phyloP scores from a whole-genome alignment of 1,284 basidiomycete genomes.

The Phaffia rhodozyma region DNA sequence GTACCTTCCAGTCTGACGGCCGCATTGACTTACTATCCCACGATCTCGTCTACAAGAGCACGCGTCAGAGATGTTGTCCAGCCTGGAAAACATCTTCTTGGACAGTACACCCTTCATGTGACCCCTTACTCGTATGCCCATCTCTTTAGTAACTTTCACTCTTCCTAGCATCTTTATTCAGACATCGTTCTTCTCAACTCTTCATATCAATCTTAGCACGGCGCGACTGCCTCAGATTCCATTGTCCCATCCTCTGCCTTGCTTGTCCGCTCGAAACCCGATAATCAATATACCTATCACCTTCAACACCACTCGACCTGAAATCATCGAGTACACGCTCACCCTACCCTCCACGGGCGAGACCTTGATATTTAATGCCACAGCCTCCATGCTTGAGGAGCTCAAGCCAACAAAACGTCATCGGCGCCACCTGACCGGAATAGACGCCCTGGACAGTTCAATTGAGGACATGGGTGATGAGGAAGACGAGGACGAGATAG shows the following conservation, averaged over 20 bases:
- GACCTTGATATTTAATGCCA: constrained; percentile 5
- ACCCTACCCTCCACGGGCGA: neutral
- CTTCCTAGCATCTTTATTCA: no score
- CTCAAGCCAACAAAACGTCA: constrained; percentile 1
- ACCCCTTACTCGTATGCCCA: constrained; percentile 12
- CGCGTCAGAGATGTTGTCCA: constrained; percentile 4
- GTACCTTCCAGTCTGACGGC: constrained; percentile 3
- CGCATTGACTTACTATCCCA: constrained; percentile 13
- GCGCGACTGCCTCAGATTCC: constrained; percentile 4
- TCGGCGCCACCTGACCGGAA: neutral
- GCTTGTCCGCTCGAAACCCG: neutral
- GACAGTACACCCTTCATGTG: constrained; percentile 9
- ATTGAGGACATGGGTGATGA: constrained; percentile 3
- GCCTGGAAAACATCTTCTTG: constrained; percentile 12
- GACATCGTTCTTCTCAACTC: neutral
- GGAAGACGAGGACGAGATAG: constrained; percentile 5
- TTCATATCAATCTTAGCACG: neutral
- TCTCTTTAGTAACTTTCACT: no score
- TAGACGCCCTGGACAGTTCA: no score
- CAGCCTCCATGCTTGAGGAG: constrained; percentile 6
- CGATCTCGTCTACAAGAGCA: constrained; percentile 8
- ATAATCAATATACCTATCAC: constrained; percentile 6
- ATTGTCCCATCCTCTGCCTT: constrained; percentile 4
- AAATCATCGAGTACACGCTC: constrained; percentile 17
- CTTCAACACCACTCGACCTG: neutral